phyloP scores from a whole-genome alignment of 306 rosid genomes.

The Amphicarpaea edgeworthii region DNA sequence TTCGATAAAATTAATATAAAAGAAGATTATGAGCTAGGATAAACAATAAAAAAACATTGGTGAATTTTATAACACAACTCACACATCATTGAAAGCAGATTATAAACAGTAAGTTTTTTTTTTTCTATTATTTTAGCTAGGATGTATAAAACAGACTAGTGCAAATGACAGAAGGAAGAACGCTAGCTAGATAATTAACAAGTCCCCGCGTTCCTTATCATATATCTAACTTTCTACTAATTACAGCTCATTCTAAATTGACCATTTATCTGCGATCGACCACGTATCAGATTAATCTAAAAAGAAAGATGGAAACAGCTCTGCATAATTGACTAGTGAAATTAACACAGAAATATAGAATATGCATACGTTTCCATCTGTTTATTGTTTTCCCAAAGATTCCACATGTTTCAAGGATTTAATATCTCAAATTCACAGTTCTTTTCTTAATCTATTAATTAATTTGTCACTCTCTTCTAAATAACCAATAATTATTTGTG shows the following conservation, averaged over 20 bases:
- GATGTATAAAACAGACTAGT: constrained; percentile 20
- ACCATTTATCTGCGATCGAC: constrained; percentile 27
- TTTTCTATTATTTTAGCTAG: not conserved
- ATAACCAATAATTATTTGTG: not conserved
- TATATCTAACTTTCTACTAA: constrained; percentile 16
- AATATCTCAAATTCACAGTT: constrained; percentile 29
- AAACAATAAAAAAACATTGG: constrained; percentile 1
- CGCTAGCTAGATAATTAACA: constrained; percentile 25
- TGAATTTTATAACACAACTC: not conserved
- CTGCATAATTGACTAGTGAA: constrained; percentile 40
- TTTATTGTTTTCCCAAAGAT: constrained; percentile 41
- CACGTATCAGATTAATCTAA: not conserved
- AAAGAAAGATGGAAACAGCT: constrained; percentile 39
- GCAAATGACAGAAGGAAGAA: constrained; percentile 30
- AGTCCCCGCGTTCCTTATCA: constrained; percentile 32
- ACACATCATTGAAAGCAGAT: not conserved
- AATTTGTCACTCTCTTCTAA: constrained; percentile 6
- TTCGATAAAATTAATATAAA: not conserved
- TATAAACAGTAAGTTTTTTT: not conserved
- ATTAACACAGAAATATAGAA: constrained; percentile 38
- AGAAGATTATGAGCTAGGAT: not conserved
- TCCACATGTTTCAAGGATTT: constrained; percentile 33
- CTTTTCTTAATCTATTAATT: constrained; percentile 16
- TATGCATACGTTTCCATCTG: constrained; percentile 2
- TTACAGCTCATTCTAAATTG: constrained; percentile 45